These are phyloP conservation scores for Gastrodia elata DNA, from an alignment of 106 monocot genomes.

Conservation along the genomic window DNA sequence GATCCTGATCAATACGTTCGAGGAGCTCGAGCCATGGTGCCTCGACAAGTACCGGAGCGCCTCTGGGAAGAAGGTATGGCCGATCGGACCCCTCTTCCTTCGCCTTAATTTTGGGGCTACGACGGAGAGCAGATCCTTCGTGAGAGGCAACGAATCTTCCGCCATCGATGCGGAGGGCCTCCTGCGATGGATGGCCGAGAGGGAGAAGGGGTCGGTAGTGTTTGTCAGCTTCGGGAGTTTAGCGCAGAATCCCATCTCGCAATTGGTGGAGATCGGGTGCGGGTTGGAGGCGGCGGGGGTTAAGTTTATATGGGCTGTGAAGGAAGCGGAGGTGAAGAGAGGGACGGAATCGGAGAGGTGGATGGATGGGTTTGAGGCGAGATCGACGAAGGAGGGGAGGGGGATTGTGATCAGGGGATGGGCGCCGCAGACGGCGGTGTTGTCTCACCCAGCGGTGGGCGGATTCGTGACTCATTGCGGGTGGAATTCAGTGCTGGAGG, in stretches of 20 bases:
- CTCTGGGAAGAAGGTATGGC: conserved; percentile 37
- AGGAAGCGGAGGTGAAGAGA: background rate
- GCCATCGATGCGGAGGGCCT: conserved; percentile 12
- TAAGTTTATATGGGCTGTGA: conserved; percentile 29
- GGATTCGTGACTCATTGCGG: conserved; percentile 24
- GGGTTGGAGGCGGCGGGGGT: conserved; percentile 31
- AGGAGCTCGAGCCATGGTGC: conserved; percentile 28
- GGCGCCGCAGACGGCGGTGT: conserved; percentile 17
- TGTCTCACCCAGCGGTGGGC: conserved; percentile 22
- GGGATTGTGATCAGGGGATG: conserved; percentile 13
- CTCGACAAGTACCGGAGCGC: conserved; percentile 15
- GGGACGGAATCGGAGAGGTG: conserved; percentile 18
- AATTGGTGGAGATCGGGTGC: conserved; percentile 15
- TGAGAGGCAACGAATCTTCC: conserved; percentile 23
- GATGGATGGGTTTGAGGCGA: conserved; percentile 10
- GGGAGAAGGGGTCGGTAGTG: conserved; percentile 25
- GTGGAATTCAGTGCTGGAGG: conserved; percentile 24
- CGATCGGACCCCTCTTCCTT: conserved; percentile 47
- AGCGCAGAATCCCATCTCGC: conserved; percentile 4
- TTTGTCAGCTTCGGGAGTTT: conserved; percentile 56
- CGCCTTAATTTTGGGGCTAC: conserved; percentile 20
- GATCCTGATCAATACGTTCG: conserved; percentile 39
- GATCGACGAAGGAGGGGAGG: conserved; percentile 13
- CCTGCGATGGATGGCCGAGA: conserved; percentile 35
- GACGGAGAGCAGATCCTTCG: background rate